Evolutionary conservation across 31 red algal genomes (phyloP), one percentile per base, ranked within the genome.

Genomic region (Asparagopsis taxiformis): DNA sequence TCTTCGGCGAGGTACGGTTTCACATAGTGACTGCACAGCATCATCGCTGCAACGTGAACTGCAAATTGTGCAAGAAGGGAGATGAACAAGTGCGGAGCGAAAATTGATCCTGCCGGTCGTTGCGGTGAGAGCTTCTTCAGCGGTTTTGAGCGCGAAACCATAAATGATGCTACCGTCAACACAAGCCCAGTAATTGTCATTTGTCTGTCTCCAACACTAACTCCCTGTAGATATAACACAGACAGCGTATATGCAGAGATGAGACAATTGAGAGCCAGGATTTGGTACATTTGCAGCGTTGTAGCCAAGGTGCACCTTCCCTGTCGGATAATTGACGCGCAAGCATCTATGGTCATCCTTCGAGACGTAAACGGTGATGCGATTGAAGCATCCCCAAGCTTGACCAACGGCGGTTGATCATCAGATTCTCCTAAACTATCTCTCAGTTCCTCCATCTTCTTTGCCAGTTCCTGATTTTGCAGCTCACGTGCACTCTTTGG

Each of bases 271-370:
- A 99, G 60, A 7, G 92, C 88, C 44, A 95, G 79, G 65, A 95
- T 99, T 58, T 99, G 92, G 57, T 99, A 99, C 92, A 96, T 99
- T 68, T 95, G 92, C 51, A 95, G 58, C 15, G 89, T 99, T 24
- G 92, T 99, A 0, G 88, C 92, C 32, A 99, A 74, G 17, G 97
- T 99, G 52, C 97, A 99, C 10, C 97, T 81, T 15, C 97, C 92
- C 64, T 99, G 97, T 16, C 92, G 88, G 43, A 99, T 84, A 55
- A 99, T 96, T 11, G 79, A 70, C 23, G 72, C 76, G 43, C 93
- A 96, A 6, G 71, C 67, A 39, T 88, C 89, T 17, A 99, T 99
- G 15, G 69, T 93, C 91, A 95, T 92, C n/a, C 77, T 63, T 68
- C 86, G 75, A 22, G 88, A 95, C 4, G 97, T 99, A 53, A 99